Base-by-base conservation (phyloP, 23 red algal species). In the Gracilariopsis chorda region DNA sequence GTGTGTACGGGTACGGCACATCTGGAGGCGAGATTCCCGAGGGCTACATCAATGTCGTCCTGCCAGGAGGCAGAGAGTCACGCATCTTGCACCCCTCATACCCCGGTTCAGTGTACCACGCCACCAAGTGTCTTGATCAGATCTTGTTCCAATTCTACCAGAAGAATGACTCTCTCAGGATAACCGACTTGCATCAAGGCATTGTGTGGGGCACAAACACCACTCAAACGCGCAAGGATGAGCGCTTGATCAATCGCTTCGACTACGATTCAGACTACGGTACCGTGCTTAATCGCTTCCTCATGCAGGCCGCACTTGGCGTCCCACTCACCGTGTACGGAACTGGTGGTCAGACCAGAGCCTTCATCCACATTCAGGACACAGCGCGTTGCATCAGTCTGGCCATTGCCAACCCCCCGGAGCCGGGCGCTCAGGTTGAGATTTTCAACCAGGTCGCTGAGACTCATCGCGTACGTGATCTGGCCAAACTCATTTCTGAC, bases 141-240 rank as follows among this genome's bases (percentile, higher is more conserved):
- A 81, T 95, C 39, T 83, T 98, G 24, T 98, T 98, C 81, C 96
- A 98, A 82, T 98, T 98, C 78, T 98, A 92, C 69, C 74, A 91
- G 33, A 87, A 93, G 44, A 98, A 98, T 76, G 96, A 98, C 85
- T 68, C 69, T 16, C 79, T 98, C 34, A 88, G 93, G 40, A 95
- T 98, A 42, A 98, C 96, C 11, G 96, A 98, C 74, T 73, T 98
- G 74, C 96, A 98, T 84, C 96, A 98, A 77, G 96, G 96, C 73
- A 95, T 98, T 65, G 96, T 98, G 46, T 98, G 96, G 96, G 96
- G 96, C 24, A 98, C 96, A 16, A 95, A 95, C 91, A 98, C 96
- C 32, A 47, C 28, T 16, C 81, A 94, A 41, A 98, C 96, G 17
- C 78, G 71, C 16, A 63, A 82, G 46, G 92, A 98, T 64, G 96